Evolutionary conservation across 1,284 basidiomycete genomes (phyloP).

Genomic region (Boletus semigastroideus): DNA sequence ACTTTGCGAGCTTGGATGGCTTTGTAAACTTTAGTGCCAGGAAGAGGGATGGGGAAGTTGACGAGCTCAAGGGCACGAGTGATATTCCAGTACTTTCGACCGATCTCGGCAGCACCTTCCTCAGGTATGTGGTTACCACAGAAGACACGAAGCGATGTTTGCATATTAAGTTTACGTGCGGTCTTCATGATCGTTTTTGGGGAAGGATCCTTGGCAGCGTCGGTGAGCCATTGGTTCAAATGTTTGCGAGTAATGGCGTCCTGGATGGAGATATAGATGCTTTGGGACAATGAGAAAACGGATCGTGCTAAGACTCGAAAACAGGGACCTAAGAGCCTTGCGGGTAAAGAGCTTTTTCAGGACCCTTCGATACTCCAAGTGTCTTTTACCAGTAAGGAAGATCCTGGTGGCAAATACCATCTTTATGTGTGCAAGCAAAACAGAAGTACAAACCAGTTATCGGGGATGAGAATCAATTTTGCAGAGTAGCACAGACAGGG

Average conservation of each 20-base stretch:
- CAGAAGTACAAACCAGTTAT: conserved; percentile 77
- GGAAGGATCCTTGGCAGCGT: conserved; percentile 46
- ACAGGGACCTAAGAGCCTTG: conserved; percentile 78
- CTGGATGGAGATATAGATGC: conserved; percentile 87
- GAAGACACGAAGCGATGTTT: conserved; percentile 94
- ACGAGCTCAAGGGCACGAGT: conserved; percentile 95
- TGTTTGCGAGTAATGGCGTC: conserved; percentile 83
- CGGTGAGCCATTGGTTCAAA: conserved; percentile 71
- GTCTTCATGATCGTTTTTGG: conserved; percentile 84
- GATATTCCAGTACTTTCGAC: conserved; percentile 95
- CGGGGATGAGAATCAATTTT: conserved; percentile 82
- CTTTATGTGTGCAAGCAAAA: background rate
- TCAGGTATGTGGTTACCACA: conserved; percentile 90
- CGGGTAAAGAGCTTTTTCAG: conserved; percentile 94
- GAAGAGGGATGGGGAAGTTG: conserved; percentile 94
- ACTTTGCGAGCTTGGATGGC: conserved; percentile 92
- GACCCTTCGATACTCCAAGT: conserved; percentile 92
- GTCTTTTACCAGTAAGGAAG: conserved; percentile 91
- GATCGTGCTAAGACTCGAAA: background rate
- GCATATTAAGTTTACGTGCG: conserved; percentile 95
- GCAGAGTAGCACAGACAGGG: conserved; percentile 95
- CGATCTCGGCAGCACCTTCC: conserved; percentile 77
- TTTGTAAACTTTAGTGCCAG: conserved; percentile 95
- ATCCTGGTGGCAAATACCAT: conserved; percentile 59
- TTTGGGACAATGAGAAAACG: conserved; percentile 33